Evolutionary conservation across 1,284 basidiomycete genomes (phyloP).

Genomic region (Schizophyllum amplum): DNA sequence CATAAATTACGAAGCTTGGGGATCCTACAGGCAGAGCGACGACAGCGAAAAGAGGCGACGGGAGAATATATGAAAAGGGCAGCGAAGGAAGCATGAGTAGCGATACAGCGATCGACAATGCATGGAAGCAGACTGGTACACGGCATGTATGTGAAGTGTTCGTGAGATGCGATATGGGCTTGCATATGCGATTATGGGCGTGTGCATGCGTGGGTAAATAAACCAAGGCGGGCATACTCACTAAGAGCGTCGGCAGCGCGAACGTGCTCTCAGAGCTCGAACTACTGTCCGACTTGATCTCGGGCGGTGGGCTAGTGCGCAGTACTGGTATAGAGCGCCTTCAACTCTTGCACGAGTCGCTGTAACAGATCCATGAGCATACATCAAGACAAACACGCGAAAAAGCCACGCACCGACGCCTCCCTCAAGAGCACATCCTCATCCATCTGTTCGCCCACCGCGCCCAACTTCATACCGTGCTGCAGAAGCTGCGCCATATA

Average conservation of each 20-base stretch:
- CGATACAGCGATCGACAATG: not conserved
- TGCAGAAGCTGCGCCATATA: slow-evolving; percentile 65
- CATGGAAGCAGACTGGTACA: not conserved
- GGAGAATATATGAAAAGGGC: not conserved
- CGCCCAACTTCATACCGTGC: slow-evolving; percentile 56
- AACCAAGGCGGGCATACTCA: too few species aligned
- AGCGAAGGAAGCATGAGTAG: not conserved
- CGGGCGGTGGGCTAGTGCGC: too few species aligned
- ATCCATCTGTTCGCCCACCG: slow-evolving; percentile 24
- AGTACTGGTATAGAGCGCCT: slow-evolving; percentile 16
- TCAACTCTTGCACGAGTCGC: slow-evolving; percentile 30
- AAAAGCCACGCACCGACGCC: slow-evolving; percentile 24
- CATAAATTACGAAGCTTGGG: not conserved
- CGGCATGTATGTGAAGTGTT: not conserved
- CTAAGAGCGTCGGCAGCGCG: too few species aligned
- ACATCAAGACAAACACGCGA: not conserved
- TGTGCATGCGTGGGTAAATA: not conserved
- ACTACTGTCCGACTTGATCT: too few species aligned
- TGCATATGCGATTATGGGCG: not conserved
- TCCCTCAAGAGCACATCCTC: slow-evolving; percentile 34
- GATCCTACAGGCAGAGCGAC: not conserved
- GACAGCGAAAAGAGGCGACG: not conserved
- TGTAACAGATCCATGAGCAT: slow-evolving; percentile 9
- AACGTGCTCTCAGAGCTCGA: too few species aligned
- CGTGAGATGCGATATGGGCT: too few species aligned